phyloP scores from a whole-genome alignment of 2,329 filamentous ascomycete species.

The Aspergillus piperis region DNA sequence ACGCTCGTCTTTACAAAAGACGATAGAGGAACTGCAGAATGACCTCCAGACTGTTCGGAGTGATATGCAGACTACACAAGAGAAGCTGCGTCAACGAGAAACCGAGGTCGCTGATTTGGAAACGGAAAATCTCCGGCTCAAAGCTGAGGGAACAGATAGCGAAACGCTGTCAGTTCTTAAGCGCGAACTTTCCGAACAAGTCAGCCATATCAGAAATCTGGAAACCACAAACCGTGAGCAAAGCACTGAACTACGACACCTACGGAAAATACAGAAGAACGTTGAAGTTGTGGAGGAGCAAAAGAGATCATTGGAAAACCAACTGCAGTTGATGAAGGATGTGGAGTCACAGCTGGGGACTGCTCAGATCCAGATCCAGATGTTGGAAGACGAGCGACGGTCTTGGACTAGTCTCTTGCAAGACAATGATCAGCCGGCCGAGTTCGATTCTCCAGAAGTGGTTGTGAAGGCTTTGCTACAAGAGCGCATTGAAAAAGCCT shows the following conservation, averaged over 20 bases:
- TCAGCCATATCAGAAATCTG: constrained; percentile 82
- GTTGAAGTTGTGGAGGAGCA: constrained; percentile 94
- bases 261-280: constrained; percentile 80
- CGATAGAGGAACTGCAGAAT: constrained; percentile 52
- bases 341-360: constrained; percentile 77
- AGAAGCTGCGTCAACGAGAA: constrained; percentile 69
- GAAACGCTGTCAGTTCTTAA: constrained; percentile 85
- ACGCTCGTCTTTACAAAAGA: constrained; percentile 59
- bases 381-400: constrained; percentile 82
- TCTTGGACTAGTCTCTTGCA: constrained; percentile 87
- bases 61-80: constrained; percentile 63
- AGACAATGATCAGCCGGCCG: constrained; percentile 62
- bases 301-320: constrained; percentile 78
- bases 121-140: constrained; percentile 78
- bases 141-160: constrained; percentile 81
- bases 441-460: constrained; percentile 85
- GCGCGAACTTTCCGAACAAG: constrained; percentile 84
- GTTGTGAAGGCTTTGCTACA: constrained; percentile 81
- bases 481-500: constrained; percentile 76
- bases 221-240: constrained; percentile 82
- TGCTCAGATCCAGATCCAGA: constrained; percentile 76
- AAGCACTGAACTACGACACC: constrained; percentile 73
- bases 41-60: constrained; percentile 58
- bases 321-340: constrained; percentile 71
- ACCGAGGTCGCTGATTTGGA: constrained; percentile 72